Percentiles rank a stretch among this genome's conserved stretches.
Evolutionary conservation across 352 stramenopile genomes (phyloP).

Genomic region (Phytophthora rubi): DNA sequence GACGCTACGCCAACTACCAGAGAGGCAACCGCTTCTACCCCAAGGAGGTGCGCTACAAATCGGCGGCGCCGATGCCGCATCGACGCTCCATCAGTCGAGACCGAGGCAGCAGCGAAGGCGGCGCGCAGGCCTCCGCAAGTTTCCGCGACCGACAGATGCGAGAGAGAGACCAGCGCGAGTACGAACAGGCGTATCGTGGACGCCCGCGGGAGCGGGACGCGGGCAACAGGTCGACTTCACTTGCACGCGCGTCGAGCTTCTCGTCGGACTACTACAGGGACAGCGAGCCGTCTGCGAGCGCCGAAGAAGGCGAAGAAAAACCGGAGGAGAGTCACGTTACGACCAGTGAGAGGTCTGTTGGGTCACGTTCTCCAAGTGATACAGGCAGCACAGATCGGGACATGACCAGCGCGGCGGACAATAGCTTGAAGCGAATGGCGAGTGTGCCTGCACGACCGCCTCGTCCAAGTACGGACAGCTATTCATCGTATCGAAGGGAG

Average conservation of each 20-base stretch:
- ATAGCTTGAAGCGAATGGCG: conserved; percentile 31
- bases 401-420: conserved; percentile 19
- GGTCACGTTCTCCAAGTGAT: conserved; percentile 38
- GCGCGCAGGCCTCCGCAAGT: conserved; percentile 14
- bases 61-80: conserved; percentile 22
- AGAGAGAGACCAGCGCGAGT: conserved; percentile 37
- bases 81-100: conserved; percentile 54
- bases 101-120: conserved; percentile 39
- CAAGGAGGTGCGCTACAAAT: conserved; percentile 47
- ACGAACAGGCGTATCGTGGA: conserved; percentile 36
- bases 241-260: conserved; percentile 37
- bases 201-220: conserved; percentile 18
- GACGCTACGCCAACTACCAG: conserved; percentile 31
- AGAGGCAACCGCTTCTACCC: conserved; percentile 49
- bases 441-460: conserved; percentile 37
- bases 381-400: conserved; percentile 33
- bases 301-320: conserved; percentile 55
- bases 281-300: conserved; percentile 35
- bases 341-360: conserved; percentile 31
- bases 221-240: conserved; percentile 33
- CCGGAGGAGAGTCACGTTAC: conserved; percentile 31
- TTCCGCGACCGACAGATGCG: conserved; percentile 49
- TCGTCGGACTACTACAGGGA: conserved; percentile 38
- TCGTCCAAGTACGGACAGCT: conserved; percentile 39
- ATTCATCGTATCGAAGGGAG: conserved; percentile 34